Evolutionary conservation across 352 stramenopile genomes (phyloP).

Genomic region (Pythium brachiatum): DNA sequence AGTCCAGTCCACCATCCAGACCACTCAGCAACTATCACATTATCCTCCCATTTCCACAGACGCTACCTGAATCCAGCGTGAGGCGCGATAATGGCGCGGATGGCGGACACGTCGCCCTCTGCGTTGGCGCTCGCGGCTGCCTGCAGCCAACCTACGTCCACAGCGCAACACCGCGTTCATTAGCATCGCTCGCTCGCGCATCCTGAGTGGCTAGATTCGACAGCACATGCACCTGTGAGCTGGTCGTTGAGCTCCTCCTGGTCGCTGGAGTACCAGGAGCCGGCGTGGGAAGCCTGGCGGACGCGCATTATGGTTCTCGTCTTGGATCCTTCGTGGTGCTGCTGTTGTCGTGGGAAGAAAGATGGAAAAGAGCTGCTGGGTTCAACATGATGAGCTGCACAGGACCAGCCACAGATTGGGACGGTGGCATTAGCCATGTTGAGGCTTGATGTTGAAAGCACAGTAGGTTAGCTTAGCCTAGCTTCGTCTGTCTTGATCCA

Average conservation of each 20-base stretch:
- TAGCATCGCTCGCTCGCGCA: not conserved
- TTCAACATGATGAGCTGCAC: not conserved
- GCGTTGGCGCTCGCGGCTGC: constrained; percentile 35
- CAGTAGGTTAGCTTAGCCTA: not conserved
- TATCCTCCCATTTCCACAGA: not conserved
- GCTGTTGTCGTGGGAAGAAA: not conserved
- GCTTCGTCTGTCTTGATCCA: not conserved
- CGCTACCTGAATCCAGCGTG: constrained; percentile 78
- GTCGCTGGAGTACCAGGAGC: constrained; percentile 83
- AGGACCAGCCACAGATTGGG: not conserved
- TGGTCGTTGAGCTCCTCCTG: constrained; percentile 55
- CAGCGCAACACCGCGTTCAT: not conserved
- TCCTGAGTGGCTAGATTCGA: not conserved
- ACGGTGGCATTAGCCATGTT: not conserved
- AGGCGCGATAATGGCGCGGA: constrained; percentile 84
- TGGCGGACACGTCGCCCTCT: constrained; percentile 34
- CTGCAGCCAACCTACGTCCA: constrained; percentile 48
- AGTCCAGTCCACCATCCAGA: not conserved
- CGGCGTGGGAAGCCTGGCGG: constrained; percentile 72
- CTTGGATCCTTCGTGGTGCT: not conserved
- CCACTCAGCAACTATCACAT: not conserved
- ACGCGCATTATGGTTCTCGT: constrained; percentile 31
- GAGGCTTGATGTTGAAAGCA: not conserved
- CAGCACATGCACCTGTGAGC: constrained; percentile 39
- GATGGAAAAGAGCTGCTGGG: constrained; percentile 3